Conservation (phyloP, 176 grass and related monocot species). For the Pharus latifolius region DNA sequence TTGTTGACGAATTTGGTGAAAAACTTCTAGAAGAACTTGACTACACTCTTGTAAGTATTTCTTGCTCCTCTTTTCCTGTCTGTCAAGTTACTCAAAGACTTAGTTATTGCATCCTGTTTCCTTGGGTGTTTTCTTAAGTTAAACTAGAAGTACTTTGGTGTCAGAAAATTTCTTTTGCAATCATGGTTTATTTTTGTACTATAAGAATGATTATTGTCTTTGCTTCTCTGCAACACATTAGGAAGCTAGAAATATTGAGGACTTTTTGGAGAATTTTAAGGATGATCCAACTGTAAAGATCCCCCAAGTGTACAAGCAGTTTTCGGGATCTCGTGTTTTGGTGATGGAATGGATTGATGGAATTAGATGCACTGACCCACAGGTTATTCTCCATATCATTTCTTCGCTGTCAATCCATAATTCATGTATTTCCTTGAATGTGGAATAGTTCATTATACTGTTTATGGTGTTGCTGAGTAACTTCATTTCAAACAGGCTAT, state of each 20-base stretch:
- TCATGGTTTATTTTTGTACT: neutral
- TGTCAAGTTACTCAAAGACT: neutral
- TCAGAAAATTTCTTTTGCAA: neutral
- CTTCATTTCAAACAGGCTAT: conserved; percentile 54
- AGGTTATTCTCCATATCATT: conserved; percentile 38
- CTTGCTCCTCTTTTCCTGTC: neutral
- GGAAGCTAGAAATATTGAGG: conserved; percentile 98
- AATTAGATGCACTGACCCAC: conserved; percentile 87
- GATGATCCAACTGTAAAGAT: conserved; percentile 98
- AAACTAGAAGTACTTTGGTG: neutral
- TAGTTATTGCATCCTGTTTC: neutral
- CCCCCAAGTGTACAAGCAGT: conserved; percentile 74
- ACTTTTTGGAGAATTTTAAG: conserved; percentile 94
- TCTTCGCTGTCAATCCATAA: neutral
- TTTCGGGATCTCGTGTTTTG: conserved; percentile 75
- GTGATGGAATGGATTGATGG: conserved; percentile 99
- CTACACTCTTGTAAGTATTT: conserved; percentile 92
- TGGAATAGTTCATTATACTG: conserved; percentile 5
- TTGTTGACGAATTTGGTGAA: conserved; percentile 98
- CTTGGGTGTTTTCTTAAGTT: neutral
- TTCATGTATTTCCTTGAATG: neutral
- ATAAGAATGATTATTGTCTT: neutral
- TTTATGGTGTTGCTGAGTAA: conserved; percentile 19
- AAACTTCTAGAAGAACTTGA: conserved; percentile 98
- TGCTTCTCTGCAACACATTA: conserved; percentile 14